Percentiles rank a stretch among this genome's conserved stretches.
These are phyloP conservation scores for Casuarina equisetifolia DNA, from an alignment of 306 rosid genomes.

Conservation along the genomic window DNA sequence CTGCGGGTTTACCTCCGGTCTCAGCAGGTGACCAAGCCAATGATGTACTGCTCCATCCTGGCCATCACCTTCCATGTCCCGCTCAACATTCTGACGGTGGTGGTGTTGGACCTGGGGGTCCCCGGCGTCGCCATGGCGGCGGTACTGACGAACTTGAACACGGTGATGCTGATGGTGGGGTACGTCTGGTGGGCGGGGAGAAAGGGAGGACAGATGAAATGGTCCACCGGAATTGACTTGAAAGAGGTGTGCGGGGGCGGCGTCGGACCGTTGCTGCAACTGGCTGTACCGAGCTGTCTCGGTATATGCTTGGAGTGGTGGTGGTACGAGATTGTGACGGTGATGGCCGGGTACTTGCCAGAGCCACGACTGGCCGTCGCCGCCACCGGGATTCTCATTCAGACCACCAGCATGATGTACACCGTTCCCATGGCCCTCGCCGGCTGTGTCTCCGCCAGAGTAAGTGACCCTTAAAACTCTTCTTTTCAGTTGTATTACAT, in stretches of 20 bases:
- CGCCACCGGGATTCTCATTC: conserved; percentile 93
- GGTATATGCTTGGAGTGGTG: conserved; percentile 99
- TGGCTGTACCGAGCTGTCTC: conserved; percentile 89
- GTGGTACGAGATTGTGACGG: conserved; percentile 96
- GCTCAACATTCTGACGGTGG: conserved; percentile 50
- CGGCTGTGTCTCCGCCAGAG: conserved; percentile 93
- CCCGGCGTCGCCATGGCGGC: conserved; percentile 88
- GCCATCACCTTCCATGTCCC: conserved; percentile 83
- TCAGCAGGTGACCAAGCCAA: conserved; percentile 71
- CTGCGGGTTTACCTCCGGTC: conserved; percentile 74
- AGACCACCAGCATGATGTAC: conserved; percentile 98
- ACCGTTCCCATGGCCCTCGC: conserved; percentile 98
- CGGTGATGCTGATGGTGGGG: conserved; percentile 67
- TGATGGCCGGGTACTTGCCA: conserved; percentile 80
- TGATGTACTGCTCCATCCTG: conserved; percentile 82
- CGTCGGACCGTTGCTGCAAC: conserved; percentile 50
- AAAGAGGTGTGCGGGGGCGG: conserved; percentile 40
- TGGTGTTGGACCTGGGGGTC: conserved; percentile 59
- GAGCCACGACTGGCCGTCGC: conserved; percentile 80
- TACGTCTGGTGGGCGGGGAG: conserved; percentile 51
- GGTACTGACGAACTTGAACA: conserved; percentile 74
- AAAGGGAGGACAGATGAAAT: conserved; percentile 37
- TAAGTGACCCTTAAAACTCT: conserved; percentile 21
- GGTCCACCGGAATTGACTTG: conserved; percentile 43
- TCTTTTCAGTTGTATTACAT: not conserved